phyloP scores from a whole-genome alignment of 1,284 basidiomycete species.

The Ceratobasidium sp. region DNA sequence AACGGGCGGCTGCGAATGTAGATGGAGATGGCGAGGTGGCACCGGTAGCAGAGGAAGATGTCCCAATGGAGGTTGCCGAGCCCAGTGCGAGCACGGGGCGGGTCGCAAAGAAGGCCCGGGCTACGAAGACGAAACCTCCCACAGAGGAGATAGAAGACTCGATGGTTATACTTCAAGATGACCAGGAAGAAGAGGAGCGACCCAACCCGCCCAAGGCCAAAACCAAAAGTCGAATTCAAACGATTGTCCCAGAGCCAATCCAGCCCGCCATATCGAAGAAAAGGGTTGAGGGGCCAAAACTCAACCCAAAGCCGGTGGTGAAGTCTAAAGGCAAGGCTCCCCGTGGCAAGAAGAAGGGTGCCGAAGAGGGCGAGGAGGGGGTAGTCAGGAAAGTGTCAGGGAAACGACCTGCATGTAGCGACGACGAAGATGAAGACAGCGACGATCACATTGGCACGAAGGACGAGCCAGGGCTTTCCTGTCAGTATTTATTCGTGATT shows the following conservation, averaged over 20 bases:
- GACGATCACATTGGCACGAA: neutral
- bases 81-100: neutral
- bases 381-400: neutral
- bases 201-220: constrained; percentile 11
- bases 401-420: constrained; percentile 21
- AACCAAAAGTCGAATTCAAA: constrained; percentile 32
- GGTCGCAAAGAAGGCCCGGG: neutral
- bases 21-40: neutral
- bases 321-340: constrained; percentile 5
- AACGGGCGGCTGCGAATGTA: neutral
- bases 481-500: neutral
- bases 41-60: neutral
- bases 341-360: constrained; percentile 6
- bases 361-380: neutral
- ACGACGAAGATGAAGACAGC: constrained; percentile 16
- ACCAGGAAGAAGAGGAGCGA: constrained; percentile 10
- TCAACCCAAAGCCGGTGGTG: neutral
- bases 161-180: neutral
- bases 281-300: neutral
- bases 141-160: neutral
- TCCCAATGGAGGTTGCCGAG: neutral
- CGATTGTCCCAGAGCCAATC: constrained; percentile 14
- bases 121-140: neutral
- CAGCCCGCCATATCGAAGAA: constrained; percentile 10
- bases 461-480: neutral